Base-by-base conservation (phyloP, 2,329 filamentous ascomycete species). In the Fusarium burgessii region DNA sequence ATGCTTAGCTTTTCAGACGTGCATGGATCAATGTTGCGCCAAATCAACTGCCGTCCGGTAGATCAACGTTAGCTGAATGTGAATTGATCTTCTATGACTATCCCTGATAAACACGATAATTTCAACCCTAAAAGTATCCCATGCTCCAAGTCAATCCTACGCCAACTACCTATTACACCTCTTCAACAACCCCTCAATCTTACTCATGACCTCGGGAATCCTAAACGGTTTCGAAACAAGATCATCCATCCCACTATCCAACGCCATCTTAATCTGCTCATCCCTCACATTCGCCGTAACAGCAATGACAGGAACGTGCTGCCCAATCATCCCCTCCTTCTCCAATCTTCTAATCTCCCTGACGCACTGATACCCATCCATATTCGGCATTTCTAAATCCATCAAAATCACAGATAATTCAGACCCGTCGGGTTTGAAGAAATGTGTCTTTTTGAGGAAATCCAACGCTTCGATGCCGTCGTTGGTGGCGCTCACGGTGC, bases 381-480 rank as follows among this genome's bases (percentile, higher is more conserved):
- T 85, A 41, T 84, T 80, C 6, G 84, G 84, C 84, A 85, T 86
- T 66, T 85, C 84, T 2, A 85, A 76, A 66, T 86, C 84, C 83
- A 85, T 84, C 0, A 85, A 74, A 1, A 85, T 78, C 0, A 84
- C 69, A 0, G 83, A 83, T 11, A 87, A 64, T 1, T 68, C 66
- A 0, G 56, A 63, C 0, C 77, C 77, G 6, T 60, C 70, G 0
- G 49, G 35, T n/a, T 61, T 60, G 27, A 62, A 74, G 33, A 81
- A 81, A 20, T 72, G 74, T 5, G 82, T 80, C 42, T 71, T 72
- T 20, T 78, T 66, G 11, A 84, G 78, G 5, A 80, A 78, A 0
- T 82, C 81, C 2, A 87, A 75, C 0, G 54, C 91, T 77, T 92
- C 89, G 4, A 90, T 82, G 8, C 90, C 90, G 73, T 92, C 90